Percentiles rank a stretch among this genome's conserved stretches.
These are phyloP conservation scores for Chaetomium cochliodes DNA, from an alignment of 495 filamentous ascomycete species.

Conservation along the genomic window DNA sequence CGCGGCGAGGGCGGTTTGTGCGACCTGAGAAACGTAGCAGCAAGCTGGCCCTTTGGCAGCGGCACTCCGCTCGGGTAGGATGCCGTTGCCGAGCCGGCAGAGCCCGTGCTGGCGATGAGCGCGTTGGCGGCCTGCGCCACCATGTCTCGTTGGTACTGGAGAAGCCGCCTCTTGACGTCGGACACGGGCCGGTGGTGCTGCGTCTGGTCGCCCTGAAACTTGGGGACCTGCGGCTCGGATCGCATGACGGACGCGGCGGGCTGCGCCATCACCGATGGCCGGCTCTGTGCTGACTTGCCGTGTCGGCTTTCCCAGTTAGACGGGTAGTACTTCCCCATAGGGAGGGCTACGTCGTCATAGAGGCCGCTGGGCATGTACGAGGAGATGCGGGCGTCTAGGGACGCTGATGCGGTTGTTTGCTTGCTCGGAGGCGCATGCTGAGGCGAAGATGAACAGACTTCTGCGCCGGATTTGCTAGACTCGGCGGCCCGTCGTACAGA, in stretches of 20 bases:
- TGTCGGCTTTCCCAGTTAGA: constrained; percentile 49
- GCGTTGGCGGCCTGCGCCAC: constrained; percentile 51
- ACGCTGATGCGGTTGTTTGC: constrained; percentile 17
- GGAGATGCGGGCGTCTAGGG: constrained; percentile 39
- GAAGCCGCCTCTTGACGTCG: constrained; percentile 50
- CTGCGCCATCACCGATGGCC: constrained; percentile 22
- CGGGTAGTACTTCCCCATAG: constrained; percentile 57
- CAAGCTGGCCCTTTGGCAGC: constrained; percentile 13
- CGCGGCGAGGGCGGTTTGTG: constrained; percentile 61
- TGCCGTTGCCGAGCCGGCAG: constrained; percentile 12
- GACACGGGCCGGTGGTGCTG: constrained; percentile 39
- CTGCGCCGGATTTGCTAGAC: constrained; percentile 19
- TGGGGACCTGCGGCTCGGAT: constrained; percentile 39
- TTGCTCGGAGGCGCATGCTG: neutral
- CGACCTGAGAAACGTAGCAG: constrained; percentile 27
- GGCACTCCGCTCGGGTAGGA: neutral
- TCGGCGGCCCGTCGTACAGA: constrained; percentile 36
- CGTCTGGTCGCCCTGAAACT: constrained; percentile 17
- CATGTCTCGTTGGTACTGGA: constrained; percentile 62
- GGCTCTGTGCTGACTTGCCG: constrained; percentile 18
- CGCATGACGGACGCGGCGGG: constrained; percentile 16
- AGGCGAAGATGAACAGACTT: neutral
- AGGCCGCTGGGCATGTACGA: constrained; percentile 46
- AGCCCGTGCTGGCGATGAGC: constrained; percentile 33
- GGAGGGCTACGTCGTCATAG: constrained; percentile 38